Evolutionary conservation across 768 basidiomycete genomes (phyloP).

Genomic region (Roridomyces roridus): DNA sequence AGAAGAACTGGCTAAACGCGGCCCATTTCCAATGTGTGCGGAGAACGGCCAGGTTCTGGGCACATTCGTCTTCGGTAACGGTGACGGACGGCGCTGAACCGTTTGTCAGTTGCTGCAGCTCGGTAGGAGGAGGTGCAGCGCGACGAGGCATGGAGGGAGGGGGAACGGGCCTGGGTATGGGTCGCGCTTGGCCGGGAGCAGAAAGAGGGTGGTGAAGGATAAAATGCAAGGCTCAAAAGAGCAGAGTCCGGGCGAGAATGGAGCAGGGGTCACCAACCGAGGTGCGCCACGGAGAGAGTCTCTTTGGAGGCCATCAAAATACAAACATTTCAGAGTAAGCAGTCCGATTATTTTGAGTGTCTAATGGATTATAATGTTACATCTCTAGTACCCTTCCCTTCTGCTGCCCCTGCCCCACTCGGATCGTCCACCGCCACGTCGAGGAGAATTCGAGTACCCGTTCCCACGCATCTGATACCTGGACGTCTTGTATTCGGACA

Average conservation of each 20-base stretch:
- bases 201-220: neutral
- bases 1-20: constrained; percentile 89
- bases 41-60: constrained; percentile 56
- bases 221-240: too few relatives aligned
- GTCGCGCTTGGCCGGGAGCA: neutral
- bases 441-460: neutral
- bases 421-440: too few relatives aligned
- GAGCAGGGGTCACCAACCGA: neutral
- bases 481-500: constrained; percentile 8
- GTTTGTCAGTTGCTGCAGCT: constrained; percentile 7
- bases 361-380: too few relatives aligned
- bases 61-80: neutral
- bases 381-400: too few relatives aligned
- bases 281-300: neutral
- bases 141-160: constrained; percentile 61
- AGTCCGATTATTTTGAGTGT: too few relatives aligned
- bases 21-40: constrained; percentile 93
- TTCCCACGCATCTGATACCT: neutral
- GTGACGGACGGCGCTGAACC: neutral
- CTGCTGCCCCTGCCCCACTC: too few relatives aligned
- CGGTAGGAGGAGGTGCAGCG: constrained; percentile 46
- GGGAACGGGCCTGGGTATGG: constrained; percentile 6
- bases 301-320: neutral
- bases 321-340: neutral
- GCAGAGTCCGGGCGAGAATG: neutral